Conservation (phyloP, 2,329 filamentous ascomycete genomes). For the Plectosphaerella plurivora region DNA sequence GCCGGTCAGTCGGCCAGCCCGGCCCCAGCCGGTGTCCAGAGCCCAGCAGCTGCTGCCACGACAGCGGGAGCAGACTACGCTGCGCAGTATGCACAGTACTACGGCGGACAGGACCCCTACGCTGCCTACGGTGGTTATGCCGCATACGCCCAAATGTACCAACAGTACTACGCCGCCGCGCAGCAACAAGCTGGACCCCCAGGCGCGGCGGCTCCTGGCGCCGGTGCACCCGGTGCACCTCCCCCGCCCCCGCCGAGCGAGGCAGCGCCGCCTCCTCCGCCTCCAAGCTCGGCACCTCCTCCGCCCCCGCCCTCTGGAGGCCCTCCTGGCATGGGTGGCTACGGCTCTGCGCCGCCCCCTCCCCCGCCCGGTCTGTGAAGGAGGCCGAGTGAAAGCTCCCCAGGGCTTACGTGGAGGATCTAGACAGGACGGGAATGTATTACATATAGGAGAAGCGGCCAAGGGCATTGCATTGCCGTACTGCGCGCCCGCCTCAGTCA, state of each 20-base stretch:
- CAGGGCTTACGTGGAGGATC: no score
- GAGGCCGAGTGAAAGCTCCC: no score
- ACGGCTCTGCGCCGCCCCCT: conserved; percentile 56
- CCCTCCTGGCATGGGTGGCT: conserved; percentile 49
- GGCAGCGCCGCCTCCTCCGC: conserved; percentile 60
- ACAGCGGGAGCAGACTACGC: conserved; percentile 56
- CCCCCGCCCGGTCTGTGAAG: conserved; percentile 49
- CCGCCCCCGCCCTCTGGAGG: conserved; percentile 40
- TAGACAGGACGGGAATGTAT: no score
- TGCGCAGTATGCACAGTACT: conserved; percentile 81
- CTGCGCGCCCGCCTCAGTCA: no score
- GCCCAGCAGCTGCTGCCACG: conserved; percentile 21
- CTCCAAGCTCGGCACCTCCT: conserved; percentile 51
- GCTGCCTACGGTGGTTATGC: conserved; percentile 87
- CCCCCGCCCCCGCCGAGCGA: conserved; percentile 57
- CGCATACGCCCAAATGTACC: conserved; percentile 69
- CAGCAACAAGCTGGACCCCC: conserved; percentile 42
- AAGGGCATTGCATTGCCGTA: no score
- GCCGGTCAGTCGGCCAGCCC: conserved; percentile 16
- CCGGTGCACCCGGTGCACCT: conserved; percentile 40
- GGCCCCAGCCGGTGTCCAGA: conserved; percentile 24
- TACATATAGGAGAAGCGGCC: no score
- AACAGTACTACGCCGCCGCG: conserved; percentile 60
- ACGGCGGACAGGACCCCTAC: conserved; percentile 73
- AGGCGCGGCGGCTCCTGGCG: conserved; percentile 40